Conservation (phyloP, 2,329 filamentous ascomycete genomes). For the Xylariaceae sp. region DNA sequence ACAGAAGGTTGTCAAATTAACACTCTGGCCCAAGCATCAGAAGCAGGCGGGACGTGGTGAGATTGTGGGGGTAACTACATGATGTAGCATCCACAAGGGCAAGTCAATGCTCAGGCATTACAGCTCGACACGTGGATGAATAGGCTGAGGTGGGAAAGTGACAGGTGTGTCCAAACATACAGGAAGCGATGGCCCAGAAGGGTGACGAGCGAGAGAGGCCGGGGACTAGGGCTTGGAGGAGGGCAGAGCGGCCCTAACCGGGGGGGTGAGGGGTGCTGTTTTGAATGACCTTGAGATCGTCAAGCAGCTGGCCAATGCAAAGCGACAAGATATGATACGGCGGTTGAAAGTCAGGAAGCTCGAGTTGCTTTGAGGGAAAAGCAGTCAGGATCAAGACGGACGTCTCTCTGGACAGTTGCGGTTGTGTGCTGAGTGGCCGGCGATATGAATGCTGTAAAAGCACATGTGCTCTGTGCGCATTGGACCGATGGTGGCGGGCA, state of each 20-base stretch:
- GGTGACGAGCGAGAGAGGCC: slow-evolving; percentile 5
- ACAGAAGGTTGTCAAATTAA: slow-evolving; percentile 22
- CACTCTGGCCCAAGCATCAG: slow-evolving; percentile 2
- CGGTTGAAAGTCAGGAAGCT: neutral
- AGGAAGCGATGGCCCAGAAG: slow-evolving; percentile 9
- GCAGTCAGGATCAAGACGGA: neutral
- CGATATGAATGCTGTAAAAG: slow-evolving; percentile 10
- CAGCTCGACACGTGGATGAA: slow-evolving; percentile 14
- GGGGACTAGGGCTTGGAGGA: neutral
- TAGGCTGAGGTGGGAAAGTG: slow-evolving; percentile 2
- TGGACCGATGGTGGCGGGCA: slow-evolving; percentile 6
- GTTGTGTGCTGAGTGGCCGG: slow-evolving; percentile 2
- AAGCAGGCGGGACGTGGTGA: slow-evolving; percentile 12
- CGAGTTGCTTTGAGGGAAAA: neutral
- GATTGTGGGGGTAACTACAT: neutral
- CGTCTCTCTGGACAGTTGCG: neutral
- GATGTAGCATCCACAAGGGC: slow-evolving; percentile 4
- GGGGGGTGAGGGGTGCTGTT: neutral
- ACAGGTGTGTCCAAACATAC: slow-evolving; percentile 17
- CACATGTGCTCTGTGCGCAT: slow-evolving; percentile 16
- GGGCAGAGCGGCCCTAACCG: neutral
- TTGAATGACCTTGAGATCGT: neutral
- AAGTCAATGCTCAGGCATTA: slow-evolving; percentile 10
- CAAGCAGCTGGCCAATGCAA: slow-evolving; percentile 1
- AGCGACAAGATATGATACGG: slow-evolving; percentile 4